A percentile compares a stretch with the other conserved stretches of the same genome.
These are phyloP conservation scores for Pyricularia sp. DNA, from an alignment of 2,329 filamentous ascomycete genomes.

Conservation along the genomic window DNA sequence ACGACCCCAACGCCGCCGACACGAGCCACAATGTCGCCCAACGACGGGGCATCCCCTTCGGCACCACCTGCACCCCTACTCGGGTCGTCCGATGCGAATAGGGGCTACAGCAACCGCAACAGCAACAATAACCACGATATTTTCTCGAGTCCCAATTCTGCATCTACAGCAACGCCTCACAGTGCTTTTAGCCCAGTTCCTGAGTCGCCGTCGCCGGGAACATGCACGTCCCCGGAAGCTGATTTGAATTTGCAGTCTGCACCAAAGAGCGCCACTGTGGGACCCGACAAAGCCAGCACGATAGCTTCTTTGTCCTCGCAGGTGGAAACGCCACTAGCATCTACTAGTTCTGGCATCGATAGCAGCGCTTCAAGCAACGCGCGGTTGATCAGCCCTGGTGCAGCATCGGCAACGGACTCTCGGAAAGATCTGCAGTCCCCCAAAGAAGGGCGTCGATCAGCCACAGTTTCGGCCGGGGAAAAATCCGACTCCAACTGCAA, in stretches of 20 bases:
- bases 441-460: background rate
- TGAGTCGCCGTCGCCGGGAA: constrained; percentile 3
- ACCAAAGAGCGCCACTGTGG: background rate
- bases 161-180: background rate
- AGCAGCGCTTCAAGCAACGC: background rate
- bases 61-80: constrained; percentile 1
- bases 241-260: background rate
- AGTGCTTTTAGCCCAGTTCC: constrained; percentile 5
- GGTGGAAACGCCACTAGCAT: background rate
- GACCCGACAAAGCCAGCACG: background rate
- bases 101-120: background rate
- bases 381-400: background rate
- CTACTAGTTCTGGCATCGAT: background rate
- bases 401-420: background rate
- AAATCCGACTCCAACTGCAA: background rate
- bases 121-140: background rate
- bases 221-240: constrained; percentile 1
- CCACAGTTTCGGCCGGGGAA: background rate
- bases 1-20: background rate
- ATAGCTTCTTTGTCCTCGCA: background rate
- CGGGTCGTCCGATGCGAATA: background rate
- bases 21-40: constrained; percentile 1
- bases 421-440: background rate
- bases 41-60: background rate
- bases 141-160: constrained; percentile 4